These are phyloP conservation scores for Dalbergia oliveri DNA, from an alignment of 306 rosid species.

Conservation along the genomic window DNA sequence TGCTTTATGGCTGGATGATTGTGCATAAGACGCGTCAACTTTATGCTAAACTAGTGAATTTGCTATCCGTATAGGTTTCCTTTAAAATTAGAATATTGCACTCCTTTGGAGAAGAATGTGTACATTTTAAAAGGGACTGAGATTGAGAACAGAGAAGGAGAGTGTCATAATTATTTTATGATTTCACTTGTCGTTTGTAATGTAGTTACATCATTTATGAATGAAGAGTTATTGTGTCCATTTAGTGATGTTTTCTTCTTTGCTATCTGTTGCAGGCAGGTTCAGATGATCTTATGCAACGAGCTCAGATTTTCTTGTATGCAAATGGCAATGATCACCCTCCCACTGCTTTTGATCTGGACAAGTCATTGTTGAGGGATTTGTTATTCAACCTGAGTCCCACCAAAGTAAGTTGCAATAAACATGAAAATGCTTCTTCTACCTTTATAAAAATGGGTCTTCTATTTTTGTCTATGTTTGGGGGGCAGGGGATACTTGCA, in stretches of 20 bases:
- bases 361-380: conserved; percentile 80
- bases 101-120: conserved; percentile 11
- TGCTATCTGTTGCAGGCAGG: conserved; percentile 69
- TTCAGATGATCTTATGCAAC: conserved; percentile 86
- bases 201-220: not conserved
- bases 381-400: conserved; percentile 92
- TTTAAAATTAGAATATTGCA: conserved; percentile 2
- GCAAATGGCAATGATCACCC: conserved; percentile 83
- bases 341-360: conserved; percentile 88
- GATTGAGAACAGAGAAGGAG: conserved; percentile 16
- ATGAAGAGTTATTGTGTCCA: conserved; percentile 8
- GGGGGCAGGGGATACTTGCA: not conserved
- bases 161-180: not conserved
- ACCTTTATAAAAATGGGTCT: not conserved
- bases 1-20: conserved; percentile 11
- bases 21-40: not conserved
- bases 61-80: not conserved
- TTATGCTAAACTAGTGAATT: conserved; percentile 23
- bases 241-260: conserved; percentile 34
- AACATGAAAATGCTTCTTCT: not conserved
- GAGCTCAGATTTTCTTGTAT: conserved; percentile 83
- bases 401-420: conserved; percentile 65
- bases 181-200: not conserved
- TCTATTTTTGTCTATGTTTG: too few species aligned
- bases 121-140: conserved; percentile 22